Evolutionary conservation across 805 yeast genomes (phyloP), one percentile per base, ranked within the genome.

Genomic region (Pichia nakasei): DNA sequence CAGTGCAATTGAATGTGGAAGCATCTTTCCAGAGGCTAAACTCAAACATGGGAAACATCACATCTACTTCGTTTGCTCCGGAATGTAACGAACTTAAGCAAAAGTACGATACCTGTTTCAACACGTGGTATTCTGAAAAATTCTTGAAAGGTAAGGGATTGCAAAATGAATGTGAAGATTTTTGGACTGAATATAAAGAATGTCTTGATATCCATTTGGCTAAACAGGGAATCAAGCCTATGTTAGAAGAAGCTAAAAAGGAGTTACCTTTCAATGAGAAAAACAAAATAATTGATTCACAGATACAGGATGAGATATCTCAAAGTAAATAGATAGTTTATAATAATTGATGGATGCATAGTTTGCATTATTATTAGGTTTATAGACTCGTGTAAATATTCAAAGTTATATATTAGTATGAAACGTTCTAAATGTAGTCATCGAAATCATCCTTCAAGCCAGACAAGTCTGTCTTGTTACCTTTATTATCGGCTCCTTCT

Each of bases 21-120:
- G 26, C 6, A 7, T 6, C 6, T 22, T 22, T 7, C 9, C 9
- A 24, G 13, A 24, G 27, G 27, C 13, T 11, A 24, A n/a, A n/a
- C n/a, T 15, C 2, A 15, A 29, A 13, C 11, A 36, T 82, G 87
- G 88, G 88, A 41, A 80, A 79, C 63, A 61, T 69, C 42, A 76
- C 84, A 84, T 82, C 89, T 17, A 72, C 95, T 7, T 87, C 96
- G 48, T 85, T 93, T 70, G 97, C 98, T 32, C 96, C 97, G 22
- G 97, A 93, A 66, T 93, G 98, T 65, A 86, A 95, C 20, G 84
- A 78, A 31, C 75, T 82, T 46, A 93, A 93, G 64, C 78, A 78
- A 54, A 76, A 79, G 56, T 93, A 93, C 58, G 97, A 93, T 59
- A 83, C 80, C 56, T 93, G 98, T 63, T 93, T 93, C 68, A 89